phyloP scores from a whole-genome alignment of 108 stramenopile species.

The Poteriospumella lacustris region DNA sequence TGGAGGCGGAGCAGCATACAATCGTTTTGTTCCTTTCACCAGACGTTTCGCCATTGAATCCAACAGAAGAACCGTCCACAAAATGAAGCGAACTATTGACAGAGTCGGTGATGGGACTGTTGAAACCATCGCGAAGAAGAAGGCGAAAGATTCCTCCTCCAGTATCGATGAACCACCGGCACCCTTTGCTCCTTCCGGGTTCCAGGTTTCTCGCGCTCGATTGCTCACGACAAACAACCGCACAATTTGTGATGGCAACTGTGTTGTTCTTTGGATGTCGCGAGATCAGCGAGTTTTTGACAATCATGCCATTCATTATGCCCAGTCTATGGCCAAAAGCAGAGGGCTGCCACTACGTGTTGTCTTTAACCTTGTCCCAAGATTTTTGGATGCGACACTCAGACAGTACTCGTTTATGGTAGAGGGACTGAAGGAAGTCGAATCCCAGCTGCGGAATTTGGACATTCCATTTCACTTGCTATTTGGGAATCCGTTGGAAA shows the following conservation, averaged over 20 bases:
- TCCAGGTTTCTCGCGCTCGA: not conserved
- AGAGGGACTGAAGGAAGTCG: conserved; percentile 73
- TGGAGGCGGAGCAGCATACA: too few species aligned
- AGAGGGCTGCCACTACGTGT: conserved; percentile 63
- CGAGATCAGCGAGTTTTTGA: conserved; percentile 85
- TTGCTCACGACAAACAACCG: not conserved
- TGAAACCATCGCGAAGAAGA: too few species aligned
- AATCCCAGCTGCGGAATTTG: conserved; percentile 56
- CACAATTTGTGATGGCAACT: not conserved
- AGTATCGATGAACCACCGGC: not conserved
- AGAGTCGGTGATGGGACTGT: too few species aligned
- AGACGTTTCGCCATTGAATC: too few species aligned
- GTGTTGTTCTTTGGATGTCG: conserved; percentile 93
- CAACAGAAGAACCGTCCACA: too few species aligned
- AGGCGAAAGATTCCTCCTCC: too few species aligned
- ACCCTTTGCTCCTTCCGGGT: not conserved
- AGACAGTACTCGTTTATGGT: conserved; percentile 79
- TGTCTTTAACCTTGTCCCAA: conserved; percentile 52
- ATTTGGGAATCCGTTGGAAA: conserved; percentile 53
- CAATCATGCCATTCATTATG: conserved; percentile 89
- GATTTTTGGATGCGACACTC: conserved; percentile 46
- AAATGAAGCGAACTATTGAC: too few species aligned
- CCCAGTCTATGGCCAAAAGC: conserved; percentile 59
- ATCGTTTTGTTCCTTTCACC: too few species aligned
- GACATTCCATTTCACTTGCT: conserved; percentile 73